These are phyloP conservation scores for Nannizziopsis arthrosporioides DNA, from an alignment of 2,329 filamentous ascomycete genomes.

Conservation along the genomic window DNA sequence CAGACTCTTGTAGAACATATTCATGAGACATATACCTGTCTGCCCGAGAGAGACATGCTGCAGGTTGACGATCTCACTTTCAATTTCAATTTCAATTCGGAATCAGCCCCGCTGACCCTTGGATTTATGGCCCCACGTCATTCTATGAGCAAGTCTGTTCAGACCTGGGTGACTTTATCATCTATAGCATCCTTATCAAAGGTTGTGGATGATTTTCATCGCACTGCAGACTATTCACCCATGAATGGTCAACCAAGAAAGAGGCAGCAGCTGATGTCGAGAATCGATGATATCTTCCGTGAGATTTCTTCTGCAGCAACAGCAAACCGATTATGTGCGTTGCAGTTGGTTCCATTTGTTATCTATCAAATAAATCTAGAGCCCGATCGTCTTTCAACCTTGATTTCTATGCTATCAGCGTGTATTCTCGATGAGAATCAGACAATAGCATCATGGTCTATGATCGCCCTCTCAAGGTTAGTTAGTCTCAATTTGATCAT, in stretches of 20 bases:
- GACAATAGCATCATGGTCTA: constrained; percentile 62
- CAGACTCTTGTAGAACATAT: constrained; percentile 59
- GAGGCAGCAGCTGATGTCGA: constrained; percentile 28
- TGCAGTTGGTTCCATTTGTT: constrained; percentile 45
- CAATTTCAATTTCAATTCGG: constrained; percentile 24
- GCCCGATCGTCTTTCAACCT: constrained; percentile 42
- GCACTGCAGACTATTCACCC: constrained; percentile 8
- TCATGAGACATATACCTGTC: constrained; percentile 64
- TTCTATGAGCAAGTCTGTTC: constrained; percentile 26
- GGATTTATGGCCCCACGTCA: constrained; percentile 28
- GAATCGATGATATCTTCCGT: constrained; percentile 27
- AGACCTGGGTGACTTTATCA: constrained; percentile 33
- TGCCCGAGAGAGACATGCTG: constrained; percentile 58
- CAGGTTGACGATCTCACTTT: constrained; percentile 67
- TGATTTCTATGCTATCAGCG: constrained; percentile 48
- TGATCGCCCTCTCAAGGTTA: constrained; percentile 70
- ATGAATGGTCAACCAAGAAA: constrained; percentile 21
- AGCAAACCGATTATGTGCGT: constrained; percentile 35
- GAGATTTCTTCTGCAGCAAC: constrained; percentile 29
- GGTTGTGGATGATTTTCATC: constrained; percentile 23
- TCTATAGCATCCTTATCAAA: constrained; percentile 32
- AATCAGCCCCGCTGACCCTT: constrained; percentile 26
- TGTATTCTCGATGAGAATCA: constrained; percentile 59
- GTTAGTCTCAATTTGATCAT: constrained; percentile 18
- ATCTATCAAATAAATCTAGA: constrained; percentile 38